phyloP scores from a whole-genome alignment of 1,139 yeast genomes.

The Geotrichum histeridarum region DNA sequence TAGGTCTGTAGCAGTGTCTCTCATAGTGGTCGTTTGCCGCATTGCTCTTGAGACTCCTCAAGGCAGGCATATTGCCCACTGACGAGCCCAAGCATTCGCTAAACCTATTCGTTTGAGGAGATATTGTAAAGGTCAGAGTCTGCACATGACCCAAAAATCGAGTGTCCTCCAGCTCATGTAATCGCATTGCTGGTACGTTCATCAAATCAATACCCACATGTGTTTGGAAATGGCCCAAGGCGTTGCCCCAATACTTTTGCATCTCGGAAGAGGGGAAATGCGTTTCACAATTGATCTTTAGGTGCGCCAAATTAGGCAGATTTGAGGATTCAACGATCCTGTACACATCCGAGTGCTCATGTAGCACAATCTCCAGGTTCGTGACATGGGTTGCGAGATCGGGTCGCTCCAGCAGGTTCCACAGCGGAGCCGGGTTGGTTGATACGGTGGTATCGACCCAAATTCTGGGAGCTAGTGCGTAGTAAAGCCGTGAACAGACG shows the following conservation, averaged over 20 bases:
- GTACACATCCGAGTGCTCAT: not conserved
- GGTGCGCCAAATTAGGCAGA: not conserved
- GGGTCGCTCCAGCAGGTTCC: not conserved
- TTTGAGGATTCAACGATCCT: not conserved
- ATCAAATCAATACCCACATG: constrained; percentile 3
- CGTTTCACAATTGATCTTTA: constrained; percentile 1
- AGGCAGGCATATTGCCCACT: constrained; percentile 11
- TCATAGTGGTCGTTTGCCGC: not conserved
- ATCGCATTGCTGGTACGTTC: constrained; percentile 10
- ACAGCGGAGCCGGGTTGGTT: not conserved
- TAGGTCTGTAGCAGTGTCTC: constrained; percentile 8
- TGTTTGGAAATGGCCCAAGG: constrained; percentile 1
- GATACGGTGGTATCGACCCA: not conserved
- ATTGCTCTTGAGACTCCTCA: constrained; percentile 1
- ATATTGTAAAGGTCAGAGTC: constrained; percentile 1
- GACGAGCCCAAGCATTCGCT: not conserved
- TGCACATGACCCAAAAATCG: constrained; percentile 6
- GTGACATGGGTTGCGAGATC: not conserved
- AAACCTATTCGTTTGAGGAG: not conserved
- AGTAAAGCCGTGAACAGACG: constrained; percentile 5
- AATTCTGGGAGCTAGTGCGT: constrained; percentile 6
- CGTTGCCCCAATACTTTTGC: not conserved
- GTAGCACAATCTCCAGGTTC: not conserved
- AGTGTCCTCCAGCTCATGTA: constrained; percentile 9
- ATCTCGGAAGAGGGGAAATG: not conserved